A percentile compares a stretch with the other conserved stretches of the same genome.
Evolutionary conservation across 805 yeast genomes (phyloP).

Genomic region (Kodamaea neixiangensis): DNA sequence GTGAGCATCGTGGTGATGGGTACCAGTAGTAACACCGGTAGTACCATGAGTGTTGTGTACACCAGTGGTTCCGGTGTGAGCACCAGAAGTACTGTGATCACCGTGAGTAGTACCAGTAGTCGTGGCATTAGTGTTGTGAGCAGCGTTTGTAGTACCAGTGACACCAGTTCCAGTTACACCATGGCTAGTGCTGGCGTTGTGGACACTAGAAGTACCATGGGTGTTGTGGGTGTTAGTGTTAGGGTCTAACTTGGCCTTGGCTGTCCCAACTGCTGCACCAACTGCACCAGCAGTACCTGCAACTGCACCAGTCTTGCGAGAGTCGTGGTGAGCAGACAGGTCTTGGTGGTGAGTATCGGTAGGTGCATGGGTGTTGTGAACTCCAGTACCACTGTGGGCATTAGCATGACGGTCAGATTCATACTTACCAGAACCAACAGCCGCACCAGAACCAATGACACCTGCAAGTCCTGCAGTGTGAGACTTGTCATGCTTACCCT

Average conservation of each 20-base stretch:
- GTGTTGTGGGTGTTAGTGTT: too few species aligned
- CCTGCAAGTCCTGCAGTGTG: constrained; percentile 1
- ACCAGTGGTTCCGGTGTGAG: too few species aligned
- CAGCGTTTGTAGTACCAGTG: too few species aligned
- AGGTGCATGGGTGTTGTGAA: neutral
- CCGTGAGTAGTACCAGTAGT: too few species aligned
- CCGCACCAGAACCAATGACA: constrained; percentile 10
- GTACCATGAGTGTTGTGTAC: too few species aligned
- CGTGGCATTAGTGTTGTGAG: too few species aligned
- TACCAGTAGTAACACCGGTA: too few species aligned
- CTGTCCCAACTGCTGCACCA: constrained; percentile 10
- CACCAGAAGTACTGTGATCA: neutral
- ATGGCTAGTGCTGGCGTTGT: too few species aligned
- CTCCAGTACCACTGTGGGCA: too few species aligned
- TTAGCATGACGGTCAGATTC: too few species aligned
- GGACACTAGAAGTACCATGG: too few species aligned
- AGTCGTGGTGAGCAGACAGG: neutral
- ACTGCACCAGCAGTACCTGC: constrained; percentile 11
- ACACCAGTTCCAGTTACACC: neutral
- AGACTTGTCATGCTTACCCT: neutral
- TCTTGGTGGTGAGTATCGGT: neutral
- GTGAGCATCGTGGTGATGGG: neutral
- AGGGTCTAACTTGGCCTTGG: neutral
- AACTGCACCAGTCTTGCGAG: neutral
- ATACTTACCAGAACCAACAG: neutral